A percentile compares a stretch with the other conserved stretches of the same genome.
phyloP scores from a whole-genome alignment of 768 basidiomycete genomes.

The Xerocomus potaroensis region DNA sequence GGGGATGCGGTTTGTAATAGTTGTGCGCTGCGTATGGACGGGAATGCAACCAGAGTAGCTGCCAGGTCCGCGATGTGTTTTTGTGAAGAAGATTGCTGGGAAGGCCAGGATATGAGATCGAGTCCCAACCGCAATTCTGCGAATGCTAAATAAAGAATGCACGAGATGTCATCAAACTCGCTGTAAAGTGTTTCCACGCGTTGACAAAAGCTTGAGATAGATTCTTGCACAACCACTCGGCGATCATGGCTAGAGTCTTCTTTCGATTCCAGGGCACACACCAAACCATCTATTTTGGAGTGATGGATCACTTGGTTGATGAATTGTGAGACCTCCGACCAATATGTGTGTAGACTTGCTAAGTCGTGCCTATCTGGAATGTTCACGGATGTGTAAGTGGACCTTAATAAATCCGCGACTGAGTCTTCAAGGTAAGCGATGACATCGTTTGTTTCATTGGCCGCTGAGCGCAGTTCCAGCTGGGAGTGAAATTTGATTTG shows the following conservation, averaged over 20 bases:
- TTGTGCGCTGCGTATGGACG: constrained; percentile 43
- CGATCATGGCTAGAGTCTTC: constrained; percentile 41
- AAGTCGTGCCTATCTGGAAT: constrained; percentile 39
- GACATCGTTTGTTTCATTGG: constrained; percentile 50
- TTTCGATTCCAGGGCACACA: constrained; percentile 32
- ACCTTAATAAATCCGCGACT: constrained; percentile 29
- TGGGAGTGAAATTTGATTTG: constrained; percentile 52
- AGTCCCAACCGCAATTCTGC: constrained; percentile 70
- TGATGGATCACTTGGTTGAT: constrained; percentile 48
- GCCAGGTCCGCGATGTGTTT: constrained; percentile 22
- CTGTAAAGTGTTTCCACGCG: constrained; percentile 65
- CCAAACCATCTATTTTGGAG: constrained; percentile 48
- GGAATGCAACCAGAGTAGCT: constrained; percentile 48
- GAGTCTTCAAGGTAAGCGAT: constrained; percentile 41
- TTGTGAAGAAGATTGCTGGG: constrained; percentile 14
- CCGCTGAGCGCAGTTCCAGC: constrained; percentile 54
- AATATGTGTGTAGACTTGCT: constrained; percentile 56
- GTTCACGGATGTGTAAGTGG: constrained; percentile 21
- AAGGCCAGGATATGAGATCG: constrained; percentile 41
- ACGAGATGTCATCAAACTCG: constrained; percentile 66
- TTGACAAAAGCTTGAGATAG: constrained; percentile 71
- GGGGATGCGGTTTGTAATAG: constrained; percentile 29
- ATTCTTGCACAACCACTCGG: constrained; percentile 74
- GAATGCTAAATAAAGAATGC: constrained; percentile 63
- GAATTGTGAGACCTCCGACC: constrained; percentile 79